Evolutionary conservation across 2,329 filamentous ascomycete genomes (phyloP).

Genomic region (Alternaria ventricosa): DNA sequence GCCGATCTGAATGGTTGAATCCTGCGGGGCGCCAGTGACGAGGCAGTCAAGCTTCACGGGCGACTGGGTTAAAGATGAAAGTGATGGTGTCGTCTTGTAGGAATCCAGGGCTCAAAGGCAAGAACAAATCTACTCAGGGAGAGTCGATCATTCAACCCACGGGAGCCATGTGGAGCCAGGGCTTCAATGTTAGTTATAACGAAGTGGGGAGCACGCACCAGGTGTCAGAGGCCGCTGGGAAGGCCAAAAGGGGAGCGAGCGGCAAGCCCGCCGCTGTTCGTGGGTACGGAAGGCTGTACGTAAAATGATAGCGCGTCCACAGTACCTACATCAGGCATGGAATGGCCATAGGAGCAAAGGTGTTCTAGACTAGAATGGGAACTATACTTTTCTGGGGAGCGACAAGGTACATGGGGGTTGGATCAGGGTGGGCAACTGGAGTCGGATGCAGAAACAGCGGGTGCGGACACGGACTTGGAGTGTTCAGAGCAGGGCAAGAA

Average conservation of each 20-base stretch:
- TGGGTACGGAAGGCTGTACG: slow-evolving; percentile 38
- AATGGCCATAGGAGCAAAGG: slow-evolving; percentile 26
- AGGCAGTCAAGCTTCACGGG: slow-evolving; percentile 11
- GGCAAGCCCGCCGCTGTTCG: slow-evolving; percentile 29
- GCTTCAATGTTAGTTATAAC: slow-evolving; percentile 33
- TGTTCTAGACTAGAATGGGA: slow-evolving; percentile 35
- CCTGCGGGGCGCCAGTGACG: slow-evolving; percentile 17
- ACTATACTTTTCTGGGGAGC: slow-evolving; percentile 23
- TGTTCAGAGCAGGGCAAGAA: slow-evolving; percentile 31
- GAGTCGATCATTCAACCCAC: slow-evolving; percentile 21
- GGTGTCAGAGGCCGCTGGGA: slow-evolving; percentile 32
- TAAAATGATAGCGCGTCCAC: slow-evolving; percentile 35
- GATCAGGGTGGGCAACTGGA: slow-evolving; percentile 37
- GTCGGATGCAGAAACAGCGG: slow-evolving; percentile 34
- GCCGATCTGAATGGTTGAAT: slow-evolving; percentile 35
- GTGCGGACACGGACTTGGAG: slow-evolving; percentile 29
- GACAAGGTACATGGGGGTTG: slow-evolving; percentile 29
- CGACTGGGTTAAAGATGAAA: slow-evolving; percentile 9
- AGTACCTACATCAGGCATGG: slow-evolving; percentile 23
- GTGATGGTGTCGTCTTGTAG: slow-evolving; percentile 18
- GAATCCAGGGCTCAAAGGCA: slow-evolving; percentile 19
- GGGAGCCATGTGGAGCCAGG: slow-evolving; percentile 40
- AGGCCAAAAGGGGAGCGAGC: slow-evolving; percentile 33
- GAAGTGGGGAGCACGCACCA: slow-evolving; percentile 44
- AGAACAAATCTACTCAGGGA: slow-evolving; percentile 18